phyloP scores from a whole-genome alignment of 768 basidiomycete genomes.

The Neoboletus subvelutipes region DNA sequence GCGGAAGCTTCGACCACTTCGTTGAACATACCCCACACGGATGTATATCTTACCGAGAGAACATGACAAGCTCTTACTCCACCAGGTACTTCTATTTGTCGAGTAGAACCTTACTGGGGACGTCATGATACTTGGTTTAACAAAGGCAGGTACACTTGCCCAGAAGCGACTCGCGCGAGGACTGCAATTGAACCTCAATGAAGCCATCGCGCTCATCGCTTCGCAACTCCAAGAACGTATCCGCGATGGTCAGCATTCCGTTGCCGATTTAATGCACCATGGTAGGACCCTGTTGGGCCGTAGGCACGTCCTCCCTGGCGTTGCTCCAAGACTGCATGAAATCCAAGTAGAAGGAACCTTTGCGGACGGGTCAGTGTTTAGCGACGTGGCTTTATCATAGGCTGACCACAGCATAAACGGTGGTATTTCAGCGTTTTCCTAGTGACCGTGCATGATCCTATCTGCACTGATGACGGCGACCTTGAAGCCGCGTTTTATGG shows the following conservation, averaged over 20 bases:
- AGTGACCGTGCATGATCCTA: constrained; percentile 96
- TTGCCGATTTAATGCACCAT: constrained; percentile 89
- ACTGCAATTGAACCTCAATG: constrained; percentile 79
- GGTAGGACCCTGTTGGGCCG: constrained; percentile 88
- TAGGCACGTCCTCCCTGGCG: constrained; percentile 83
- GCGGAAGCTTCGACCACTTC: neutral
- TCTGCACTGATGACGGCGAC: constrained; percentile 80
- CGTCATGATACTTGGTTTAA: neutral
- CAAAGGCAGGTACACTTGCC: constrained; percentile 80
- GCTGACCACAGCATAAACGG: neutral
- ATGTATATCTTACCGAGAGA: constrained; percentile 80
- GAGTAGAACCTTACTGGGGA: neutral
- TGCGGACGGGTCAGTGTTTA: constrained; percentile 63
- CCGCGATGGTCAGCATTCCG: constrained; percentile 83
- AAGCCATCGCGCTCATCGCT: constrained; percentile 87
- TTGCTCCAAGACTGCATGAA: constrained; percentile 72
- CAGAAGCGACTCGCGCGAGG: constrained; percentile 97
- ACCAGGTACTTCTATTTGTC: constrained; percentile 46
- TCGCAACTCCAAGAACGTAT: constrained; percentile 93
- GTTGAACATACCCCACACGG: neutral
- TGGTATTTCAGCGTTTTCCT: constrained; percentile 63
- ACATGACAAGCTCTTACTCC: constrained; percentile 70
- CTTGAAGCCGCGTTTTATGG: constrained; percentile 87
- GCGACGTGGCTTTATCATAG: neutral
- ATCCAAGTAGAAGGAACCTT: constrained; percentile 96